Percentiles rank a stretch among this genome's conserved stretches.
These are phyloP conservation scores for Plasmodium reichenowi DNA, from an alignment of 169 alveolate genomes.

Conservation along the genomic window DNA sequence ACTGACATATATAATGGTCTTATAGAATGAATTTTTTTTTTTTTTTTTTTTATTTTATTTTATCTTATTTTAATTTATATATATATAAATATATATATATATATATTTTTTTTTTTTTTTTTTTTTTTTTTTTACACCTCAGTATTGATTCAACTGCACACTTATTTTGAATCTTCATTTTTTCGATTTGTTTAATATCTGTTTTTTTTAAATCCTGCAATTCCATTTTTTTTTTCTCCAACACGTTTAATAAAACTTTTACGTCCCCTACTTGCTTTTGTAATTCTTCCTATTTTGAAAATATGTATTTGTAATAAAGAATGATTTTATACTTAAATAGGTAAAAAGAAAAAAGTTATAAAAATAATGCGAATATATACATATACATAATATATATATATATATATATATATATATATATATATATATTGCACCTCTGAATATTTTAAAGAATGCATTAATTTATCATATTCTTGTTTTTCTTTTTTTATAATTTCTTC, in stretches of 20 bases:
- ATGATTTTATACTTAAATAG: background rate
- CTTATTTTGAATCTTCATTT: conserved; percentile 47
- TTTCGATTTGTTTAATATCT: conserved; percentile 63
- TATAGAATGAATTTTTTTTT: background rate
- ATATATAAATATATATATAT: background rate
- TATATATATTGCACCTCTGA: conserved; percentile 28
- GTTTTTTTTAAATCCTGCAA: conserved; percentile 46
- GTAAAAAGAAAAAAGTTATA: background rate
- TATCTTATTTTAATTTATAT: background rate
- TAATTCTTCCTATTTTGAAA: conserved; percentile 33
- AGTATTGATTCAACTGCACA: conserved; percentile 63
- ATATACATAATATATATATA: background rate
- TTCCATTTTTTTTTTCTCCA: conserved; percentile 43
- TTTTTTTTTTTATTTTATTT: too few relatives aligned
- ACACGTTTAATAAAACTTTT: background rate
- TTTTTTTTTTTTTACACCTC: conserved; percentile 14
- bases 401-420: background rate
- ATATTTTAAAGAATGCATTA: conserved; percentile 12
- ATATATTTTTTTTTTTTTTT: background rate
- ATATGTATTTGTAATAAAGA: conserved; percentile 3
- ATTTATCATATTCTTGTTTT: conserved; percentile 33
- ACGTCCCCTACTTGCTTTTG: conserved; percentile 30
- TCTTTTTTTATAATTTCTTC: conserved; percentile 16
- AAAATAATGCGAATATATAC: background rate
- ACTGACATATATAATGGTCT: background rate